Evolutionary conservation across 805 yeast genomes (phyloP).

Genomic region (Hanseniaspora taiwanica): DNA sequence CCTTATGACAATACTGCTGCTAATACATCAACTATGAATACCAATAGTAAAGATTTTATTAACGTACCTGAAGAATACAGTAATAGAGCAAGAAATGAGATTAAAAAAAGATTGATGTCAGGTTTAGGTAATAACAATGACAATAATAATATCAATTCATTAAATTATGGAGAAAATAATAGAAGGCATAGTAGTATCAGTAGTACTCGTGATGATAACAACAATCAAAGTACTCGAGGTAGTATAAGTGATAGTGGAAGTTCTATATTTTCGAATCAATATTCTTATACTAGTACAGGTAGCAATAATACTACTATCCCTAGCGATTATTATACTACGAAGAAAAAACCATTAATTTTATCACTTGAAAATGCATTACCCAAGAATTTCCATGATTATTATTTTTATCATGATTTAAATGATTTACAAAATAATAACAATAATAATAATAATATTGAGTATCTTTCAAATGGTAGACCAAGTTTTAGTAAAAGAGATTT

Average conservation of each 20-base stretch:
- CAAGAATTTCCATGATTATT: slow-evolving; percentile 37
- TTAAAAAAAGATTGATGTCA: slow-evolving; percentile 17
- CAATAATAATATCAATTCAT: neutral
- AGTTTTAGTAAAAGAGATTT: slow-evolving; percentile 47
- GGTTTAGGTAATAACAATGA: neutral
- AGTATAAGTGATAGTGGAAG: neutral
- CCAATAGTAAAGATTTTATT: slow-evolving; percentile 13
- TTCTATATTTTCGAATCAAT: neutral
- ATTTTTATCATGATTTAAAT: slow-evolving; percentile 39
- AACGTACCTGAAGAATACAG: slow-evolving; percentile 24
- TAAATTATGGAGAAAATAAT: too few species aligned
- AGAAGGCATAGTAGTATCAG: neutral
- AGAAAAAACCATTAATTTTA: slow-evolving; percentile 8
- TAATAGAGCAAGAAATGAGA: slow-evolving; percentile 24
- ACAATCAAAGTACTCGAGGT: neutral
- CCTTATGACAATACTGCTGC: neutral
- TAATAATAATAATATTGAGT: slow-evolving; percentile 8
- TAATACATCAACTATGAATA: neutral
- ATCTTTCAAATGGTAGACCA: slow-evolving; percentile 46
- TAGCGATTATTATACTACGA: neutral
- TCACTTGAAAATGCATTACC: slow-evolving; percentile 42
- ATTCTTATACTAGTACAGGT: neutral
- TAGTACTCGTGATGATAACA: neutral
- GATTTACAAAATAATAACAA: slow-evolving; percentile 22
- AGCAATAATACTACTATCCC: neutral